These are phyloP conservation scores for Pelargonium citronellum DNA, from an alignment of 441 rosid genomes.

Conservation along the genomic window DNA sequence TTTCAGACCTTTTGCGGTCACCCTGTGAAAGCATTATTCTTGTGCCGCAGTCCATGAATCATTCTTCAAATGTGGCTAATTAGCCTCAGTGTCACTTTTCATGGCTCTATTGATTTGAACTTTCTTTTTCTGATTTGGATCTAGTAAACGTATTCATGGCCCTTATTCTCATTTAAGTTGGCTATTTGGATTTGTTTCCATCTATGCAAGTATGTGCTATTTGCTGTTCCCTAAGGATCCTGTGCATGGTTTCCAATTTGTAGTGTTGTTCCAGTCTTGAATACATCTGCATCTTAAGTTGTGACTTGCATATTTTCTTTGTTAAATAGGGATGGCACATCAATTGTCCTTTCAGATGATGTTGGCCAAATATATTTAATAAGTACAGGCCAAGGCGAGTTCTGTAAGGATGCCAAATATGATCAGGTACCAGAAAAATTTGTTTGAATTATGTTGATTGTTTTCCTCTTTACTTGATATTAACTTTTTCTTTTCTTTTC, in stretches of 20 bases:
- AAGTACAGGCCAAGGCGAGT: constrained; percentile 98
- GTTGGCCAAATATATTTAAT: constrained; percentile 90
- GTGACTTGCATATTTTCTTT: constrained; percentile 15
- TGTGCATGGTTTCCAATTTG: background rate
- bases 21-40: constrained; percentile 1
- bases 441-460: constrained; percentile 10
- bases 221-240: background rate
- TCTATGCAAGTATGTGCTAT: background rate
- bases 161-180: constrained; percentile 5
- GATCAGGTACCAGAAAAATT: constrained; percentile 68
- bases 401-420: constrained; percentile 90
- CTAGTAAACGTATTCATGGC: background rate
- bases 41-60: background rate
- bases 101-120: background rate
- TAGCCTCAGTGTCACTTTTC: constrained; percentile 3
- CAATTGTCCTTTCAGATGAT: constrained; percentile 97
- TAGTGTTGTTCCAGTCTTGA: constrained; percentile 2
- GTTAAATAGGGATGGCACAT: constrained; percentile 83
- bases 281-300: background rate
- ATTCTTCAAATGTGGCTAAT: constrained; percentile 1
- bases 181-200: constrained; percentile 13
- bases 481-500: constrained; percentile 15
- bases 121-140: background rate
- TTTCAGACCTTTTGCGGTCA: background rate
- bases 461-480: constrained; percentile 1